These are phyloP conservation scores for Macrophomina pseudophaseolina DNA, from an alignment of 2,329 filamentous ascomycete species.

Conservation along the genomic window DNA sequence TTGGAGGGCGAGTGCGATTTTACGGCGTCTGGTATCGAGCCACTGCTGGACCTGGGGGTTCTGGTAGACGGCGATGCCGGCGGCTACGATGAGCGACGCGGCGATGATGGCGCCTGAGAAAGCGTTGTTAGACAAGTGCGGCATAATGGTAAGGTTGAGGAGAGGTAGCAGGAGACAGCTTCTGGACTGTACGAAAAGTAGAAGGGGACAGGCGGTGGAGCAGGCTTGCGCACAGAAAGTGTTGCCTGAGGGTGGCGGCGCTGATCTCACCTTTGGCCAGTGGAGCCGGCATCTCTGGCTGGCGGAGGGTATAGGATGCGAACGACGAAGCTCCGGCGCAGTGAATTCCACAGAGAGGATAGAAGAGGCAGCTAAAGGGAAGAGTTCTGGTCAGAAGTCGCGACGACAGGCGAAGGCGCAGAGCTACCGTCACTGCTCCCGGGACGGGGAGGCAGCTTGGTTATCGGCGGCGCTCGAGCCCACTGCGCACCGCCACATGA, in stretches of 20 bases:
- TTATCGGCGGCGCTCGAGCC: conserved; percentile 17
- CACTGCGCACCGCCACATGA: conserved; percentile 15
- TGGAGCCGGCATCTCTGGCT: conserved; percentile 44
- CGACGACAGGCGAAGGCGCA: neutral
- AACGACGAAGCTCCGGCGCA: neutral
- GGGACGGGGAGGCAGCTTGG: conserved; percentile 9
- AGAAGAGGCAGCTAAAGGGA: neutral
- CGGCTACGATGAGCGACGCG: conserved; percentile 65
- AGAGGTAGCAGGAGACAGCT: conserved; percentile 23
- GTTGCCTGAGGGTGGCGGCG: conserved; percentile 33
- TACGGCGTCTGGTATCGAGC: conserved; percentile 65
- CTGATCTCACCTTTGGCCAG: conserved; percentile 46
- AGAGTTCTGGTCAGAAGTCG: conserved; percentile 2
- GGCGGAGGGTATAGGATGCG: conserved; percentile 6
- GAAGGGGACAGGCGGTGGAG: conserved; percentile 31
- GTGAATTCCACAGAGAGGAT: neutral
- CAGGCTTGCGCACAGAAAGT: conserved; percentile 21
- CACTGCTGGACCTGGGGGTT: conserved; percentile 67
- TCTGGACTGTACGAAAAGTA: conserved; percentile 24
- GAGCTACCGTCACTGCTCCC: conserved; percentile 14
- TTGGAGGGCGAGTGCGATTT: conserved; percentile 64
- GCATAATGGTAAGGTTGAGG: neutral
- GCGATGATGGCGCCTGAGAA: conserved; percentile 65
- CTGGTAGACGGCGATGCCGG: conserved; percentile 67
- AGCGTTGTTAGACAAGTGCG: conserved; percentile 37